phyloP scores from a whole-genome alignment of 768 basidiomycete genomes.

The Guyanaporus albipodus region DNA sequence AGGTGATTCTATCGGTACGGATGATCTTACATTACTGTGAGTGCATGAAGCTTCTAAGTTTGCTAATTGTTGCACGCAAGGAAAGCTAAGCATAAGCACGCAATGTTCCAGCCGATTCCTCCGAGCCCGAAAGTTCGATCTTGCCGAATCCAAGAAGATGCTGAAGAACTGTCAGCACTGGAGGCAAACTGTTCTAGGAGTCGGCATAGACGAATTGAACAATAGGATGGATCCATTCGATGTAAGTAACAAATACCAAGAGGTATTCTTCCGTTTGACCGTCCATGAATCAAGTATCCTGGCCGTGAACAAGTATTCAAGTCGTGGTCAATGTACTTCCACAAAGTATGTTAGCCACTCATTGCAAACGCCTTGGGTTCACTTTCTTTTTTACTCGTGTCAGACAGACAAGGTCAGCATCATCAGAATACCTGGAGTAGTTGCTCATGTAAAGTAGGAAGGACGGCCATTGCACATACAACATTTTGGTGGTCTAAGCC shows the following conservation, averaged over 20 bases:
- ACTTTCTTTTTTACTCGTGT: neutral
- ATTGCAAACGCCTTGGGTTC: neutral
- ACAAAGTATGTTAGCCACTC: constrained; percentile 47
- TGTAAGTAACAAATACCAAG: constrained; percentile 38
- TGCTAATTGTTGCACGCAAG: neutral
- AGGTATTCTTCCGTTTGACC: neutral
- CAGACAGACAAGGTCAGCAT: constrained; percentile 64
- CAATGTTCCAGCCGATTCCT: constrained; percentile 56
- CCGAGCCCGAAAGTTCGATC: constrained; percentile 64
- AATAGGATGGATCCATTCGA: constrained; percentile 63
- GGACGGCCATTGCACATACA: constrained; percentile 73
- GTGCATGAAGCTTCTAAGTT: constrained; percentile 16
- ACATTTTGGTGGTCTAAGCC: constrained; percentile 55
- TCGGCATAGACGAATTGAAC: constrained; percentile 66
- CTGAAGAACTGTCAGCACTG: constrained; percentile 63
- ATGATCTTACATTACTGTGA: constrained; percentile 56
- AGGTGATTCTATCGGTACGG: constrained; percentile 60
- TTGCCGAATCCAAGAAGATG: constrained; percentile 61
- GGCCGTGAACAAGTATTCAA: constrained; percentile 66
- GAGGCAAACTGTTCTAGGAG: constrained; percentile 58
- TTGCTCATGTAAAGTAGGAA: constrained; percentile 37
- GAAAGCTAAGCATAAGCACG: constrained; percentile 4
- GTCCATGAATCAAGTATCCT: constrained; percentile 48
- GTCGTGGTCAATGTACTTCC: constrained; percentile 76
- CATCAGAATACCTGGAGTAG: neutral